These are phyloP conservation scores for Westerdykella aurantiaca DNA, from an alignment of 2,329 filamentous ascomycete genomes.

Conservation along the genomic window DNA sequence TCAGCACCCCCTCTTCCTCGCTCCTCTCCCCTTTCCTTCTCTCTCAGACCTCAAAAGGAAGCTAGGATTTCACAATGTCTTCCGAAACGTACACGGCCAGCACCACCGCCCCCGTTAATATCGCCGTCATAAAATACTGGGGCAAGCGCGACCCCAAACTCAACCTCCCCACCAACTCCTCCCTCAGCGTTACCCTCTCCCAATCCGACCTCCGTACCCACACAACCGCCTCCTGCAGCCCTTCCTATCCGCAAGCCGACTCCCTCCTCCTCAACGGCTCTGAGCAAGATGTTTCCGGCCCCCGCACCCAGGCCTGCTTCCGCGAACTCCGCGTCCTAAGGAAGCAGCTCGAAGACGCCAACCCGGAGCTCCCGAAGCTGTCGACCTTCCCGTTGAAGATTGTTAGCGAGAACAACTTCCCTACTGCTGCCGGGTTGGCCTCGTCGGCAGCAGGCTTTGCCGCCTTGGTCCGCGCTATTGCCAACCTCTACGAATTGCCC, in stretches of 20 bases:
- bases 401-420: slow-evolving; percentile 98
- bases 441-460: slow-evolving; percentile 61
- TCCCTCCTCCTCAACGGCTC: slow-evolving; percentile 83
- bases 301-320: slow-evolving; percentile 92
- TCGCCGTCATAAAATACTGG: slow-evolving; percentile 98
- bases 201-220: slow-evolving; percentile 91
- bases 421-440: slow-evolving; percentile 84
- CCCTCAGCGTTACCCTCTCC: slow-evolving; percentile 91
- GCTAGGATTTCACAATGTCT: slow-evolving; percentile 26
- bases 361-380: slow-evolving; percentile 75
- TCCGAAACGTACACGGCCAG: slow-evolving; percentile 74
- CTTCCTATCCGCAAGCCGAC: slow-evolving; percentile 57
- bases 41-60: slow-evolving; percentile 1
- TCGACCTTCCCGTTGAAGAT: slow-evolving; percentile 72
- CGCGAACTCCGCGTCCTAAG: slow-evolving; percentile 76
- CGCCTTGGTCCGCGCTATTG: slow-evolving; percentile 72
- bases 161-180: slow-evolving; percentile 97
- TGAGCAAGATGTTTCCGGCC: slow-evolving; percentile 75
- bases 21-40: slow-evolving; percentile 1
- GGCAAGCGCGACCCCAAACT: slow-evolving; percentile 91
- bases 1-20: slow-evolving; percentile 14
- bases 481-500: slow-evolving; percentile 82
- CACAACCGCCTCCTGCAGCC: slow-evolving; percentile 88
- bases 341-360: slow-evolving; percentile 63
- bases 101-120: slow-evolving; percentile 96